Percentiles rank a stretch among this genome's conserved stretches.
phyloP scores from a whole-genome alignment of 495 filamentous ascomycete species.

The Annulohypoxylon moriforme region DNA sequence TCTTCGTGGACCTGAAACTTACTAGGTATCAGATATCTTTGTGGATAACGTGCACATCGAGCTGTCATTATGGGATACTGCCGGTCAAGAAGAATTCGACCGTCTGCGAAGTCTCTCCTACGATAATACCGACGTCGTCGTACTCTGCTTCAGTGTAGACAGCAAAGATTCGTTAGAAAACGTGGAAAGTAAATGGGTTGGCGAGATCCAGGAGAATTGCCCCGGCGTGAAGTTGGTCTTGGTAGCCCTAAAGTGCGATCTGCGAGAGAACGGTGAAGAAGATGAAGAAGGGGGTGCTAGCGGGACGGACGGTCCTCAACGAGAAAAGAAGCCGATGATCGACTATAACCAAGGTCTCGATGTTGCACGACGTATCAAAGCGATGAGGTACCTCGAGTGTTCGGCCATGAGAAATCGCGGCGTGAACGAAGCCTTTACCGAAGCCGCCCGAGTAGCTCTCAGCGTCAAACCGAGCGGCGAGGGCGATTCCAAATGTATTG shows the following conservation, averaged over 20 bases:
- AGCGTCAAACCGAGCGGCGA: conserved; percentile 92
- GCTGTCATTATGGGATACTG: conserved; percentile 97
- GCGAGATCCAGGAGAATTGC: conserved; percentile 97
- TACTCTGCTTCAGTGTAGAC: conserved; percentile 98
- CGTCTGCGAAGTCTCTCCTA: conserved; percentile 94
- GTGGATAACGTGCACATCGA: conserved; percentile 97
- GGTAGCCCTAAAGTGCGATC: conserved; percentile 96
- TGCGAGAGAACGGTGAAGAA: conserved; percentile 75
- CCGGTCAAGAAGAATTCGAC: conserved; percentile 99
- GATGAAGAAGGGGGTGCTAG: conserved; percentile 60
- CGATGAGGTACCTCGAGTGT: conserved; percentile 96
- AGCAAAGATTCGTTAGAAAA: conserved; percentile 97
- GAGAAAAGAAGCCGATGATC: conserved; percentile 79
- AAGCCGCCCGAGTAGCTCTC: conserved; percentile 95
- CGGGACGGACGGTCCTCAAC: conserved; percentile 49
- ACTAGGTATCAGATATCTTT: conserved; percentile 79
- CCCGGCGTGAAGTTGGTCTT: conserved; percentile 92
- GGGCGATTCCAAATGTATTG: conserved; percentile 65
- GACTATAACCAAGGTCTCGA: conserved; percentile 92
- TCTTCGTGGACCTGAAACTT: conserved; percentile 12
- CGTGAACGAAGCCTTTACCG: conserved; percentile 98
- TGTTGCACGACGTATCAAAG: conserved; percentile 87
- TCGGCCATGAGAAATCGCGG: conserved; percentile 97
- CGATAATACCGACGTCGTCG: conserved; percentile 93
- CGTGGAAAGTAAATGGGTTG: conserved; percentile 97